Conservation (phyloP, 352 stramenopile genomes). For the Phytophthora meadii region DNA sequence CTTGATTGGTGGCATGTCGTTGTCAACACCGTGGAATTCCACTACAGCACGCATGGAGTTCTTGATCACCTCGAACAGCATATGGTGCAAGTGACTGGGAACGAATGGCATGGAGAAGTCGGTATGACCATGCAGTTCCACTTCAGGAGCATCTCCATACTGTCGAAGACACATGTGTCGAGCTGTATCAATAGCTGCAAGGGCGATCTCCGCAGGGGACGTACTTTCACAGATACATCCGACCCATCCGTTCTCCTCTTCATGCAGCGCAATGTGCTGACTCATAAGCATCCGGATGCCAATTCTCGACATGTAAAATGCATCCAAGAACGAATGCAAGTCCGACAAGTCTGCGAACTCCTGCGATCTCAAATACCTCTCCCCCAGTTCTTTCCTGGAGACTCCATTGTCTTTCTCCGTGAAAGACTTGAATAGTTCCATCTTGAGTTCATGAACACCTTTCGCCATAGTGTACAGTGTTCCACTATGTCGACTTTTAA, state of each 20-base stretch:
- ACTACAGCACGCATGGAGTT: conserved; percentile 99
- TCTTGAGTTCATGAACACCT: conserved; percentile 97
- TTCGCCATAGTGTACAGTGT: conserved; percentile 99
- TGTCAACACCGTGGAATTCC: conserved; percentile 97
- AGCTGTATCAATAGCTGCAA: conserved; percentile 97
- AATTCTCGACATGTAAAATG: conserved; percentile 99
- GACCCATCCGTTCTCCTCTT: conserved; percentile 89
- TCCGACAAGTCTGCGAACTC: conserved; percentile 92
- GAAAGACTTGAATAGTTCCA: conserved; percentile 84
- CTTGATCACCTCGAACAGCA: conserved; percentile 99
- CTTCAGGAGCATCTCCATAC: conserved; percentile 99
- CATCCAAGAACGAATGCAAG: conserved; percentile 98
- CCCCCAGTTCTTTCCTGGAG: conserved; percentile 60
- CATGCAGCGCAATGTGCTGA: conserved; percentile 98
- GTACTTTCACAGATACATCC: conserved; percentile 97
- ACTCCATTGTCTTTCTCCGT: conserved; percentile 44
- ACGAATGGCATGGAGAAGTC: conserved; percentile 99
- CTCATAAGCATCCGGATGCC: conserved; percentile 99
- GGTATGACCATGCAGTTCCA: conserved; percentile 97
- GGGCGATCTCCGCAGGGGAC: conserved; percentile 96
- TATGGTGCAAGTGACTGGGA: conserved; percentile 96
- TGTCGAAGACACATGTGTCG: conserved; percentile 99
- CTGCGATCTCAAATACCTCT: conserved; percentile 77
- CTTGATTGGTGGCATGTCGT: conserved; percentile 98
- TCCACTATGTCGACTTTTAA: conserved; percentile 97